Conservation (phyloP, 2,329 filamentous ascomycete species). For the Stagonosporopsis chrysanthemi region DNA sequence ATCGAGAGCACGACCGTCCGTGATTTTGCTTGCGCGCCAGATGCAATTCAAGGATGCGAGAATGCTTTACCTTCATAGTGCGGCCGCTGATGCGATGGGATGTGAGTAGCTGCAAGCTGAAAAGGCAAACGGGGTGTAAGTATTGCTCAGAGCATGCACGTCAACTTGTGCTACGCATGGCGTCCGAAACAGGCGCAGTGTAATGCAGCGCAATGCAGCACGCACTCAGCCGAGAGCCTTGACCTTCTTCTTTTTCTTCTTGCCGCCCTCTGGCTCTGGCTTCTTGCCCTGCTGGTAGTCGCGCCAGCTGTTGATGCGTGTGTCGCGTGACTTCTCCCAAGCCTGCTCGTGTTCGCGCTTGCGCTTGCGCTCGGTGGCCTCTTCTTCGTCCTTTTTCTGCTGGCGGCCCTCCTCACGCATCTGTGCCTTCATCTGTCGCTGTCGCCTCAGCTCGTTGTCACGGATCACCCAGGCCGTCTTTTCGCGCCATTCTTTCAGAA, state of each 20-base stretch:
- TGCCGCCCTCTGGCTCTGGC: conserved; percentile 55
- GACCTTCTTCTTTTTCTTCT: conserved; percentile 62
- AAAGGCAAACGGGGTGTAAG: neutral
- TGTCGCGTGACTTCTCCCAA: conserved; percentile 92
- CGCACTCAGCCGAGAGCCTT: conserved; percentile 58
- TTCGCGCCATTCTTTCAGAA: conserved; percentile 84
- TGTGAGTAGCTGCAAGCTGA: neutral
- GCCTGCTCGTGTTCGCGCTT: conserved; percentile 88
- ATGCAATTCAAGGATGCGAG: neutral
- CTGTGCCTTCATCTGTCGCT: conserved; percentile 88
- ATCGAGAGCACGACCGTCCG: neutral
- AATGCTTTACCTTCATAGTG: neutral
- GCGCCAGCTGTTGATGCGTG: conserved; percentile 92
- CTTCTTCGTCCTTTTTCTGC: conserved; percentile 84
- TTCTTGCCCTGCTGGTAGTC: conserved; percentile 77
- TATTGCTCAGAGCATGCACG: neutral
- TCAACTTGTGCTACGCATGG: neutral
- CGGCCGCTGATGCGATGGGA: neutral
- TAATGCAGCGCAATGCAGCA: neutral
- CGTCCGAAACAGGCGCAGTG: neutral
- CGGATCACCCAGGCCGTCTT: conserved; percentile 90
- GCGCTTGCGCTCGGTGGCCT: conserved; percentile 68
- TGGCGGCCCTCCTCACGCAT: conserved; percentile 96
- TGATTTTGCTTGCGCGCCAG: neutral
- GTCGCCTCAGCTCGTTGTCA: conserved; percentile 86